These are phyloP conservation scores for Candida suzukii DNA, from an alignment of 805 yeast species.

Conservation along the genomic window DNA sequence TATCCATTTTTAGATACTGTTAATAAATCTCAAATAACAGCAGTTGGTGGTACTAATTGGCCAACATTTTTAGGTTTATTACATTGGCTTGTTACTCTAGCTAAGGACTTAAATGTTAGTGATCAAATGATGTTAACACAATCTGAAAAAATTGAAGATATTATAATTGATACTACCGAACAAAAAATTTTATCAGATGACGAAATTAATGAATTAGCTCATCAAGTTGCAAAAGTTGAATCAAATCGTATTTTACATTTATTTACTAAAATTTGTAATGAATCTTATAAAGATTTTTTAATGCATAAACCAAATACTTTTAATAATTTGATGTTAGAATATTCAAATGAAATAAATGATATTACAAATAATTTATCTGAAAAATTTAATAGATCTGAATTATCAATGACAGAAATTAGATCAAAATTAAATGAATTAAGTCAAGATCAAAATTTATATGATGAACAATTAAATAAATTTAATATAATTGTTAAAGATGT, in stretches of 20 bases:
- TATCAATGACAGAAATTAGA: background rate
- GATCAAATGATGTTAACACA: conserved; percentile 4
- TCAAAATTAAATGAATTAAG: conserved; percentile 21
- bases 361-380: background rate
- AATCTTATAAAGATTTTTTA: background rate
- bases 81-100: conserved; percentile 62
- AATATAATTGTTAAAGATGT: conserved; percentile 66
- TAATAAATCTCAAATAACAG: conserved; percentile 78
- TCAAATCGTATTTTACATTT: conserved; percentile 17
- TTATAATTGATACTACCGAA: background rate
- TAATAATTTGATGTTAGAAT: background rate
- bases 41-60: conserved; percentile 90
- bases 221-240: background rate
- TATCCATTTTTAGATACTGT: conserved; percentile 80
- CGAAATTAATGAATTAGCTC: background rate
- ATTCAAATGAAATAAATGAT: background rate
- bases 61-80: conserved; percentile 74
- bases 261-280: conserved; percentile 13
- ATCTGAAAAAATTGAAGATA: background rate
- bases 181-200: background rate
- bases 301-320: background rate
- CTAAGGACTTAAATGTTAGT: background rate
- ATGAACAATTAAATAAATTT: conserved; percentile 47
- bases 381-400: background rate
- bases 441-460: conserved; percentile 38